Conservation (phyloP, 164 flowering plant genomes). For the Nymphaea thermarum region DNA sequence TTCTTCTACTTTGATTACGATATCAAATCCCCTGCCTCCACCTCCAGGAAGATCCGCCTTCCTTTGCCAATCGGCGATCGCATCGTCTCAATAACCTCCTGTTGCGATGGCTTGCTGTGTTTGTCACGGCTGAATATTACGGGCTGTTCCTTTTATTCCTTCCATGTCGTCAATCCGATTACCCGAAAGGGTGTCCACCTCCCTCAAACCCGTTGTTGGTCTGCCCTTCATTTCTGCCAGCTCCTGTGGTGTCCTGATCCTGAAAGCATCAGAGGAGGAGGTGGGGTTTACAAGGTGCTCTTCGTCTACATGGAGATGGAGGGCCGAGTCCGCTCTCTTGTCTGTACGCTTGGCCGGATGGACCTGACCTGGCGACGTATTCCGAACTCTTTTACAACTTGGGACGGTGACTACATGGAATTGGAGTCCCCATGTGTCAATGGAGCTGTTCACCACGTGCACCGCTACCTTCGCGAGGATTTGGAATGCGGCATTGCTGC, state of each 20-base stretch:
- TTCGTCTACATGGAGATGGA: not conserved
- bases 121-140: not conserved
- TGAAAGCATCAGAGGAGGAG: not conserved
- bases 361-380: not conserved
- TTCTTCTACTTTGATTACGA: not conserved
- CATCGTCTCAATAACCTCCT: not conserved
- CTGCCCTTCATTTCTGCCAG: not conserved
- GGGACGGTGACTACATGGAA: not conserved
- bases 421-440: not conserved
- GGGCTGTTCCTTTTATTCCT: not conserved
- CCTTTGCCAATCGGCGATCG: not conserved
- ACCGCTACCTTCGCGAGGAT: not conserved
- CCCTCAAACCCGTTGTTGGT: not conserved
- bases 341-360: not conserved
- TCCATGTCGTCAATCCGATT: not conserved
- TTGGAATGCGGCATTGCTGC: not conserved
- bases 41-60: not conserved
- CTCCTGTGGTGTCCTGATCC: not conserved
- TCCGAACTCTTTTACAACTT: not conserved
- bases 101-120: no score
- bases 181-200: not conserved
- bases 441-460: not conserved
- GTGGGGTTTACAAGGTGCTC: not conserved
- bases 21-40: not conserved
- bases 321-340: not conserved